Base-by-base conservation (phyloP, 2,329 filamentous ascomycete species). In the Sporothrix mexicana region DNA sequence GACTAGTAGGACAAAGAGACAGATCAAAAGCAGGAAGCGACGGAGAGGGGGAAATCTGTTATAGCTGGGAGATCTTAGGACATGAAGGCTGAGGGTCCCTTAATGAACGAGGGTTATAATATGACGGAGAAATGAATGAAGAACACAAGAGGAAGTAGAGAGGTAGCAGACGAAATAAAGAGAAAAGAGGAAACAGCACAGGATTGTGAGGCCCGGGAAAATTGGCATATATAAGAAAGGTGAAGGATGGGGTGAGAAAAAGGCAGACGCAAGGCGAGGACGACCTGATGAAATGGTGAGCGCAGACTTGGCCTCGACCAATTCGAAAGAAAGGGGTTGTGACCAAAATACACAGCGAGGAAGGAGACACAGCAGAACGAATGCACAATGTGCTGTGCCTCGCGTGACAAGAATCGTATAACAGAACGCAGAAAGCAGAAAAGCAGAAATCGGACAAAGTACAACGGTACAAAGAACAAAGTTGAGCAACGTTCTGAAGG, bases 371-470 rank as follows among this genome's bases (percentile, higher is more conserved):
- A 51, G 23, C 55, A 62, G 69, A 36, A 61, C 20, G 55, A 61
- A 70, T 62, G 15, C 53, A 70, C 43, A 61, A 30, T 61, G 67
- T 41, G 67, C 10, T 69, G 67, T 57, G 36, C 67, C 67, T 57
- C n/a, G 49, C 47, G 47, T 55, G 30, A 69, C 66, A 69, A 55
- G 15, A 55, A 69, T 23, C 17, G 51, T 43, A 57, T 43, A 57
- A 69, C 30, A 57, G 17, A 59, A 30, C 57, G 12, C 49, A 36
- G 57, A 57, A 17, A 20, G 45, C 47, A 41, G 47, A 25, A 30
- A 9, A 51, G 8, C 53, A 53, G 30, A 55, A 51, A 51, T 17
- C 25, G 49, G 2, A 17, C 53, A 49, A 25, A 36, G 15, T 36
- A 69, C 23, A n/a, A 55, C 7, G 20, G 23, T 25, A 25, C 13